Base-by-base conservation (phyloP, 257 asterid genomes). In the Catharanthus roseus region DNA sequence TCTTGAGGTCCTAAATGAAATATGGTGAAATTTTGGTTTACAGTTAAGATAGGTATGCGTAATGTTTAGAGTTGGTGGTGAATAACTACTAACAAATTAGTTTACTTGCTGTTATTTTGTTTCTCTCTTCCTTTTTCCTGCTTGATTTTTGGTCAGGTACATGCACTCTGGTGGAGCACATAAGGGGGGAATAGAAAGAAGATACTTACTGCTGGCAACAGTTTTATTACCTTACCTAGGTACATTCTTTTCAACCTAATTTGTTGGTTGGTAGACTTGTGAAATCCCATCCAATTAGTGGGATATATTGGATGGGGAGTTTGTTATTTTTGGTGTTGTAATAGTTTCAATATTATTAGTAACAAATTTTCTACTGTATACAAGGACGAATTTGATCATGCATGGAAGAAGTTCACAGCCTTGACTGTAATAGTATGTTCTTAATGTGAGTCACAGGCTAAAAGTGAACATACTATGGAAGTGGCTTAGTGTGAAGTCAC, bases 31-130 rank as follows among this genome's bases (percentile, higher is more conserved):
- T n/a, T n/a, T n/a, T n/a, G n/a, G n/a, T n/a, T n/a, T n/a, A n/a
- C n/a, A 41, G 65, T 56, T 70, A 38, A 69, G 70, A 65, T 65
- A 60, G 67, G 9, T 67, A 70, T 66, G 12, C 8, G 51, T 55
- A 68, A 54, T 54, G 57, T 69, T 82, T 74, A 82, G 79, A 72
- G 79, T 77, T 57, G 64, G 55, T 63, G 63, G 79, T 61, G 65
- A 74, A 75, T 74, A 58, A 73, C 65, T 79, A 74, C 84, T 75
- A 72, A 82, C 86, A 63, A 18, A 77, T 72, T 80, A 68, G 84
- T 69, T 72, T 68, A 69, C 45, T 34, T 70, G 24, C 71, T 67
- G 53, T 57, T 74, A 67, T 74, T 77, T 76, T 67, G 38, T 64
- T 34, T 74, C 74, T 67, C 55, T 49, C 45, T 44, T n/a, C 58